Percentiles rank a stretch among this genome's conserved stretches.
Evolutionary conservation across 805 yeast species (phyloP).

Genomic region (Cyberlindnera bimundalis): DNA sequence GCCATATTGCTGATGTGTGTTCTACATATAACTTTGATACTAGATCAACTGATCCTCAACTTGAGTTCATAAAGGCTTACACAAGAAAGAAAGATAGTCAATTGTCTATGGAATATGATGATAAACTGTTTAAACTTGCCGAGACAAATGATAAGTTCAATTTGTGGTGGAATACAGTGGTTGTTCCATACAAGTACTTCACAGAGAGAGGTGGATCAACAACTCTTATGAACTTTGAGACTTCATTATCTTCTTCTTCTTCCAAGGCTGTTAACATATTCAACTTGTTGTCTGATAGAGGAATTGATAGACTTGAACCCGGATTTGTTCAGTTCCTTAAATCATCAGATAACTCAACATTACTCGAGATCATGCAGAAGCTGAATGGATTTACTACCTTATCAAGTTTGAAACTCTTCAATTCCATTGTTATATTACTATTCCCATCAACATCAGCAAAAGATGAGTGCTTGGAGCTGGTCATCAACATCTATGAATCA

Average conservation of each 20-base stretch:
- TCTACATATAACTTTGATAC: constrained; percentile 5
- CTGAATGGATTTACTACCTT: background rate
- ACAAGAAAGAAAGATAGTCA: constrained; percentile 6
- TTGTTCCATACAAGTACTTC: constrained; percentile 30
- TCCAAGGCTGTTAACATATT: constrained; percentile 6
- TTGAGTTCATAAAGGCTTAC: constrained; percentile 14
- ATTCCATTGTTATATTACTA: constrained; percentile 5
- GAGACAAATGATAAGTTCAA: constrained; percentile 5
- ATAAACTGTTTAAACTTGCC: constrained; percentile 23
- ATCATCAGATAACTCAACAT: background rate
- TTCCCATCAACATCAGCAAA: constrained; percentile 4
- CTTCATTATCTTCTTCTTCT: background rate
- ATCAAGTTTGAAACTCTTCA: constrained; percentile 4
- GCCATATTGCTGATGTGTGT: constrained; percentile 1
- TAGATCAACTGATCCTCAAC: background rate
- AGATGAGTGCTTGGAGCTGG: background rate
- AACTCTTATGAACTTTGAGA: constrained; percentile 3
- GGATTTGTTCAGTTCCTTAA: constrained; percentile 7
- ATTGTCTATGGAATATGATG: constrained; percentile 12
- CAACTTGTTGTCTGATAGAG: background rate
- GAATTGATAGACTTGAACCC: constrained; percentile 2
- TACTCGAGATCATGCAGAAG: constrained; percentile 3
- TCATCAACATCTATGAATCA: constrained; percentile 3
- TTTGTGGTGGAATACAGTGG: constrained; percentile 28
- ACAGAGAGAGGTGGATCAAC: constrained; percentile 1